These are phyloP conservation scores for Cryptosporidium canis DNA, from an alignment of 169 alveolate genomes.

Conservation along the genomic window DNA sequence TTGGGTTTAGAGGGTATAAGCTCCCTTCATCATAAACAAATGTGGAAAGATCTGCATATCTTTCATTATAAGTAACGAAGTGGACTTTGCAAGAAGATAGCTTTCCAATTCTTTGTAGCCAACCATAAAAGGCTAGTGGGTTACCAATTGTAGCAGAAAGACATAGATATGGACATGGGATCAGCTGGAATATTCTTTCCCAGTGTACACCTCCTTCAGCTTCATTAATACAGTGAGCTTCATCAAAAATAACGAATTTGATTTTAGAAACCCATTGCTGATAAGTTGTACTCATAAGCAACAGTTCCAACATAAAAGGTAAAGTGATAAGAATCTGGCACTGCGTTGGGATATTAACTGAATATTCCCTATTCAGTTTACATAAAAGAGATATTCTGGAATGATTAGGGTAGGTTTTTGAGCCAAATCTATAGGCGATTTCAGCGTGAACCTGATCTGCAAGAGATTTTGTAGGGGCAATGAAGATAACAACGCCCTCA, in stretches of 20 bases:
- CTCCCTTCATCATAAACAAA: conserved; percentile 75
- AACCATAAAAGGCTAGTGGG: conserved; percentile 81
- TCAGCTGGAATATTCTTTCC: conserved; percentile 83
- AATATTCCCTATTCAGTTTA: conserved; percentile 80
- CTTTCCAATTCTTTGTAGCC: conserved; percentile 81
- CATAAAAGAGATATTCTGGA: conserved; percentile 73
- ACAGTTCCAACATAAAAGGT: conserved; percentile 87
- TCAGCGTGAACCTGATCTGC: conserved; percentile 91
- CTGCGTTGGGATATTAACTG: conserved; percentile 80
- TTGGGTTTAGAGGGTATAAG: conserved; percentile 62
- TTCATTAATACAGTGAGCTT: conserved; percentile 86
- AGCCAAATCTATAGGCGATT: conserved; percentile 88
- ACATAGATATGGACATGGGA: conserved; percentile 91
- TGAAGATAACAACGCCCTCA: conserved; percentile 88
- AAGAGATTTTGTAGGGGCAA: conserved; percentile 90
- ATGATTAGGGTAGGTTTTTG: conserved; percentile 83
- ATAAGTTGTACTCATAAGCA: conserved; percentile 83
- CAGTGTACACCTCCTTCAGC: conserved; percentile 73
- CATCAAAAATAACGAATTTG: conserved; percentile 89
- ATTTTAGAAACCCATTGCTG: conserved; percentile 79
- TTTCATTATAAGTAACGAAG: conserved; percentile 81
- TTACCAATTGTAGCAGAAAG: conserved; percentile 92
- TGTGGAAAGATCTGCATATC: conserved; percentile 84
- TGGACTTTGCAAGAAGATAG: conserved; percentile 77
- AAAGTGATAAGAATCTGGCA: conserved; percentile 88